Evolutionary conservation across 441 rosid genomes (phyloP), one percentile per base, ranked within the genome.

Genomic region (Macaranga tanarius): DNA sequence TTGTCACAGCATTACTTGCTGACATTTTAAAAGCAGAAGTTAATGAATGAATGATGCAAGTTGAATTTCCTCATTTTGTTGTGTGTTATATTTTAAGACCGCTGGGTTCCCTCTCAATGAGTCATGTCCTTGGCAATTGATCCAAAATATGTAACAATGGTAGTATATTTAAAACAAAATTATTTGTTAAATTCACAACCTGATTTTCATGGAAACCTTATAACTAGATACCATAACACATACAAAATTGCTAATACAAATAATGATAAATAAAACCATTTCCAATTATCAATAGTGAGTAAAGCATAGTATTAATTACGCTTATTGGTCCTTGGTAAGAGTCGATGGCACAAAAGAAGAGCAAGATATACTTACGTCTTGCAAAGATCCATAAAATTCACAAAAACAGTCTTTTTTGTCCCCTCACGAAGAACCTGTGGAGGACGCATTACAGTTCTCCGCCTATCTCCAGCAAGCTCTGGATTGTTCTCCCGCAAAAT

Each of bases 371-470:
- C 90, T 54, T 83, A 92, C 91, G 88, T 85, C 77, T 82, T 87
- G 90, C 95, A 92, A 76, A 88, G 87, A 80, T 90, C 97, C 95
- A 86, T 87, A 72, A 90, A 92, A 79, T 90, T 92, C 76, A 85
- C 93, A 68, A 92, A 88, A 42, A 85, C 86, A 5, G 93, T 90
- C 81, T 88, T 92, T 88, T 89, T 88, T 70, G 90, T 92, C n/a
- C 93, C 90, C 75, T 92, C 93, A 50, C 86, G 92, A 76, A 88
- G 89, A 69, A 90, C 90, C 77, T 92, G 89, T 2, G 92, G 93
- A 44, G 91, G 93, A 76, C 95, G 82, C 90, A 88, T 86, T 54
- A 86, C 89, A 55, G 91, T 90, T 73, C 91, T 91, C 31, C 89
- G 88, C 82, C 88, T 85, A 76, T 86, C 86, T 42, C 91, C 93